phyloP scores from a whole-genome alignment of 2,329 filamentous ascomycete genomes.

The Coniochaeta prunicola region DNA sequence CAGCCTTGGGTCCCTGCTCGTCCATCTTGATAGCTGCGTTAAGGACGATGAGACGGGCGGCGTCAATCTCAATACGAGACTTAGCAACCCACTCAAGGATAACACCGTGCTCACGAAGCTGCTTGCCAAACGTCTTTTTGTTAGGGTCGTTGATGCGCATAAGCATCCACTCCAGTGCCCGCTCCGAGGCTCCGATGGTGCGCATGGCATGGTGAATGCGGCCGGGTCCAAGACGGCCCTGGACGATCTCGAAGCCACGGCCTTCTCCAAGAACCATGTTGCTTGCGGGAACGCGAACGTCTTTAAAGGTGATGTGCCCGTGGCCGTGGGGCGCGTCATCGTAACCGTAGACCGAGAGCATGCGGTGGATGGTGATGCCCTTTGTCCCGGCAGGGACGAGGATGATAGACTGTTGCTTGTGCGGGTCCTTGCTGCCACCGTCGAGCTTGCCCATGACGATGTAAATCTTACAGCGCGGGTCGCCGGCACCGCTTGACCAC shows the following conservation, averaged over 20 bases:
- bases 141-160: conserved; percentile 85
- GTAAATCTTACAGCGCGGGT: conserved; percentile 87
- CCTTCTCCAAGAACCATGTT: conserved; percentile 91
- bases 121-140: conserved; percentile 88
- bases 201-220: conserved; percentile 98
- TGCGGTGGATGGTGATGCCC: conserved; percentile 87
- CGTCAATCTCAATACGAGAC: conserved; percentile 88
- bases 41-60: conserved; percentile 80
- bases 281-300: conserved; percentile 77
- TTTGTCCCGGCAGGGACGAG: conserved; percentile 75
- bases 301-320: conserved; percentile 81
- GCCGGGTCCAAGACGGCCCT: conserved; percentile 89
- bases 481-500: conserved; percentile 96
- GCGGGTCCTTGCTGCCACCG: conserved; percentile 64
- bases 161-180: conserved; percentile 89
- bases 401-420: conserved; percentile 89
- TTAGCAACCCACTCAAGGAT: conserved; percentile 93
- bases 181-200: conserved; percentile 84
- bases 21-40: conserved; percentile 97
- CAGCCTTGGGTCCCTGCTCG: conserved; percentile 76
- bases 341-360: conserved; percentile 91
- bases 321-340: conserved; percentile 98
- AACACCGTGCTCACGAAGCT: conserved; percentile 81
- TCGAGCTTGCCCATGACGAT: conserved; percentile 95
- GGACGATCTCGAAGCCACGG: conserved; percentile 95